Evolutionary conservation across 2,329 filamentous ascomycete species (phyloP), one percentile per base, ranked within the genome.

Genomic region (Aspergillus sp.): DNA sequence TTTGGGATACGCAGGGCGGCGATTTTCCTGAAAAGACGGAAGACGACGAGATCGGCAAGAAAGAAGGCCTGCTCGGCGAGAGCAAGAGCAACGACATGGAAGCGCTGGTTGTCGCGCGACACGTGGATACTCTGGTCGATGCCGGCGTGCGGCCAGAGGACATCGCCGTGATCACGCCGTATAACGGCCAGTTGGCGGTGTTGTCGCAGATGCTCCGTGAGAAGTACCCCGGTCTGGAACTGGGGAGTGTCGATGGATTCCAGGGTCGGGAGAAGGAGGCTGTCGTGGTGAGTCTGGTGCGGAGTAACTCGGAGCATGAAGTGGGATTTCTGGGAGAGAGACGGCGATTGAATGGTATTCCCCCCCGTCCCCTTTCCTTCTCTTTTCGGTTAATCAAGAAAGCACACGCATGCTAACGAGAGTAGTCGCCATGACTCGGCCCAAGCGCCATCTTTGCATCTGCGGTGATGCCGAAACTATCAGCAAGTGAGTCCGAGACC

Each of bases 211-310:
- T 85, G 54, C 76, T 98, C 43, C 93, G 91, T 62, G 86, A 93
- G 50, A 73, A 75, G 35, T 94, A 85, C 58, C 85, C 86, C 0
- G 88, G 85, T 8, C 81, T 98, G 43, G 93, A 98, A 66, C 75
- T 98, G n/a, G 93, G 93, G 32, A 95, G 88, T 58, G 88, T 98
- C 2, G 93, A 98, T 66, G 93, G 91, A 2, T 98, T 98, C 64
- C 93, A 98, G 67, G 93, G 93, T 32, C 81, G 93, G 12, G 93
- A 98, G 68, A 98, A 98, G 68, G 93, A 98, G 67, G 93, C 88
- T 2, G 84, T 98, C 10, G 79, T 98, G 35, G 83, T 98, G 44
- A 94, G 85, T 66, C 77, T 97, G n/a, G 93, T 98, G 47, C 79
- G 93, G 55, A 96, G 90, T 68, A 98, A 98, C 63, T 56, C 81